A percentile compares a stretch with the other conserved stretches of the same genome.
Conservation (phyloP, 148 eudicot genomes). For the Arctostaphylos glauca region DNA sequence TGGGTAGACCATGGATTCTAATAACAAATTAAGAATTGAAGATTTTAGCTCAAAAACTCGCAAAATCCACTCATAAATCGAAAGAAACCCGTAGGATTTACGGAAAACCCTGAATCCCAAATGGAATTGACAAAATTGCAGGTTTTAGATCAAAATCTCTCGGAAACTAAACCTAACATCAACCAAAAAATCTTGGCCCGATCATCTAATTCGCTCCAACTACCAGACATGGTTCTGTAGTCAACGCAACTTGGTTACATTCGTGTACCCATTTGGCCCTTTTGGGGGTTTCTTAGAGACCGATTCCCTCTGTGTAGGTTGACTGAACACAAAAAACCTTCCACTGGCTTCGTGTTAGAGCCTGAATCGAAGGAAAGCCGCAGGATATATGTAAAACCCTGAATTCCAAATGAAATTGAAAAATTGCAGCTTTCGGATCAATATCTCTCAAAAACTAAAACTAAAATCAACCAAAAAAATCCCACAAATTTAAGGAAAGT, state of each 20-base stretch:
- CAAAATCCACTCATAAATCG: background rate
- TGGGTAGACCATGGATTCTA: background rate
- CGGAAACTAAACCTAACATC: too few relatives aligned
- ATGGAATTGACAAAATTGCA: background rate
- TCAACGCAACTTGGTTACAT: too few relatives aligned
- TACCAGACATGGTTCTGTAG: too few relatives aligned
- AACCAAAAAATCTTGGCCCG: too few relatives aligned
- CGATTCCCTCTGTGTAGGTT: too few relatives aligned
- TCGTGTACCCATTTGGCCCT: too few relatives aligned
- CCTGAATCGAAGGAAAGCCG: background rate
- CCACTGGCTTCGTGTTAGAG: too few relatives aligned
- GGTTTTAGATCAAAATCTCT: background rate
- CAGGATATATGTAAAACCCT: background rate
- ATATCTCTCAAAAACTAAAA: background rate
- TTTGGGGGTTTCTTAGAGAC: too few relatives aligned
- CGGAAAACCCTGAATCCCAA: background rate
- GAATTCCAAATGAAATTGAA: background rate
- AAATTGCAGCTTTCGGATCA: background rate
- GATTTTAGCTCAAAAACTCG: background rate
- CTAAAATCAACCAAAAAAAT: background rate
- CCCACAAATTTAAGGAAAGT: background rate
- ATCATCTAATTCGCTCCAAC: too few relatives aligned
- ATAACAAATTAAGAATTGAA: background rate
- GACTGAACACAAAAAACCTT: too few relatives aligned
- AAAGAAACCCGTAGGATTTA: background rate